Evolutionary conservation across 2,329 filamentous ascomycete species (phyloP).

Genomic region (Alternaria panax): DNA sequence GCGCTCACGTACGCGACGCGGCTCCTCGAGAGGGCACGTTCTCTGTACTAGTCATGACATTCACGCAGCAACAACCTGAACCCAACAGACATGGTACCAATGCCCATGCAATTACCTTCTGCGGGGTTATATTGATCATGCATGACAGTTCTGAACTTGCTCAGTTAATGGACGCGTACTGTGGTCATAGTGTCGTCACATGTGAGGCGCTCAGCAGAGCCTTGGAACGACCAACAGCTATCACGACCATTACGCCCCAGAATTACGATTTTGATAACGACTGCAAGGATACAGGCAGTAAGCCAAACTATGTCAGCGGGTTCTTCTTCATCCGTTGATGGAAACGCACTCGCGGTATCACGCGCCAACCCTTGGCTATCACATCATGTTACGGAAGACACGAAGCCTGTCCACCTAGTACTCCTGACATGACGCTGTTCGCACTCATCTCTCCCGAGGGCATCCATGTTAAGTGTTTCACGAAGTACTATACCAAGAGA

Average conservation of each 20-base stretch:
- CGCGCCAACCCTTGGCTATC: neutral
- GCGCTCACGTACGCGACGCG: conserved; percentile 2
- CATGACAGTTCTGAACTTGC: neutral
- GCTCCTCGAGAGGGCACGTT: neutral
- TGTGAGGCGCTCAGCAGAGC: neutral
- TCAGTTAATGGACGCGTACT: neutral
- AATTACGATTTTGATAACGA: neutral
- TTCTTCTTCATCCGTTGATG: neutral
- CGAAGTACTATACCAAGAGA: neutral
- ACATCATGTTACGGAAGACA: neutral
- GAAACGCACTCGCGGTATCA: neutral
- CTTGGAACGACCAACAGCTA: neutral
- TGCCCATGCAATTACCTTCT: neutral
- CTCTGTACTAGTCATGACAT: neutral
- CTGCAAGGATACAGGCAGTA: neutral
- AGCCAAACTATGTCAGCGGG: neutral
- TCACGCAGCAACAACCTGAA: neutral
- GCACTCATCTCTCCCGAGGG: neutral
- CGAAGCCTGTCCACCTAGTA: neutral
- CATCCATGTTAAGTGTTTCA: neutral
- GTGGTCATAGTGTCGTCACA: neutral
- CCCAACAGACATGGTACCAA: neutral
- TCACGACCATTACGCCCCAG: neutral
- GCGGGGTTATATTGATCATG: too few relatives aligned
- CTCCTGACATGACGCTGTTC: neutral